Conservation (phyloP, 2,329 filamentous ascomycete species). For the Calonectria pseudoturangicola region DNA sequence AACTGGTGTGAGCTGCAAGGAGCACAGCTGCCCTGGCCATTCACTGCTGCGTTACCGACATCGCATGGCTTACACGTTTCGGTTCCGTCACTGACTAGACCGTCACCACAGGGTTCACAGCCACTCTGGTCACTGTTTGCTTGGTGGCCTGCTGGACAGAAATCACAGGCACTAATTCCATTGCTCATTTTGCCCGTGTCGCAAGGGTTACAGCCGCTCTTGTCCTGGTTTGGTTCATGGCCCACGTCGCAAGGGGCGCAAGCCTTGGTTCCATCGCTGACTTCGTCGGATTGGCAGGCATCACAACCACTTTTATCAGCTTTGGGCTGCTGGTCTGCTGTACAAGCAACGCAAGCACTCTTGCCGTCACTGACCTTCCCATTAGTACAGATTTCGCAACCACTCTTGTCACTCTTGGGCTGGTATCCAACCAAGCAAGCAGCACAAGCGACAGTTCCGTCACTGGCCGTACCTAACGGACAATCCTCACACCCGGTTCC, state of each 20-base stretch:
- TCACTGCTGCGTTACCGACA: neutral
- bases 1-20: neutral
- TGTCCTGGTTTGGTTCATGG: neutral
- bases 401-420: neutral
- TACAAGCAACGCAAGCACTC: neutral
- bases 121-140: slow-evolving; percentile 3
- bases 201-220: neutral
- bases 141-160: slow-evolving; percentile 1
- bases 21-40: neutral
- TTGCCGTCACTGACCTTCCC: slow-evolving; percentile 2
- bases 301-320: neutral
- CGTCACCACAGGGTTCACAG: neutral
- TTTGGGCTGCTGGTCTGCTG: neutral
- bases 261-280: neutral
- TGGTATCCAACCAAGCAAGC: neutral
- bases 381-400: neutral
- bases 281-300: neutral
- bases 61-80: neutral
- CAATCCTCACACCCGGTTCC: neutral
- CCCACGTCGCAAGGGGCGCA: neutral
- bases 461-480: neutral
- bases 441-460: neutral
- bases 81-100: neutral
- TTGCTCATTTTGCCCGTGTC: neutral
- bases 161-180: neutral